These are phyloP conservation scores for Cercospora sp. DNA, from an alignment of 2,329 filamentous ascomycete genomes.

Conservation along the genomic window DNA sequence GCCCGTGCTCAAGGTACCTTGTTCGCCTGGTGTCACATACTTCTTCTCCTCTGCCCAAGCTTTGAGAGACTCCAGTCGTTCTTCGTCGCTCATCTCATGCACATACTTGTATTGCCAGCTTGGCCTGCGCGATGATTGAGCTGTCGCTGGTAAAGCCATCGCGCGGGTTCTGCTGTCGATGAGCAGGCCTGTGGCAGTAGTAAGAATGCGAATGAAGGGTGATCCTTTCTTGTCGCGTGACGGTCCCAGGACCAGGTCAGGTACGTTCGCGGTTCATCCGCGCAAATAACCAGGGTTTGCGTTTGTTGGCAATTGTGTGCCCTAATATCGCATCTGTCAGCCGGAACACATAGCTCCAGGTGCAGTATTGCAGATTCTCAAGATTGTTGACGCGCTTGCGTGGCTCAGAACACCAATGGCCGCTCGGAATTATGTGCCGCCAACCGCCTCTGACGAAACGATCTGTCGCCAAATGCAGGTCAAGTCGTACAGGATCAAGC, in stretches of 20 bases:
- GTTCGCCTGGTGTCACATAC: slow-evolving; percentile 26
- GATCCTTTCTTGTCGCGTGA: not conserved
- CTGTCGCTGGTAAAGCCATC: slow-evolving; percentile 1
- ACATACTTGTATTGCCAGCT: slow-evolving; percentile 22
- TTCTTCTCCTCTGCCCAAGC: slow-evolving; percentile 31
- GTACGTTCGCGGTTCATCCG: not conserved
- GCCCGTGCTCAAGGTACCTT: slow-evolving; percentile 23
- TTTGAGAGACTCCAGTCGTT: slow-evolving; percentile 25
- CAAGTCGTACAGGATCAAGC: not conserved
- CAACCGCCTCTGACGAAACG: not conserved
- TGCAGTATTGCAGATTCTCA: not conserved
- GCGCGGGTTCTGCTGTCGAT: not conserved
- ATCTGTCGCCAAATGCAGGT: not conserved
- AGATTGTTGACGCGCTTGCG: not conserved
- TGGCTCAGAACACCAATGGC: not conserved
- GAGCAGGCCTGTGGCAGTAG: not conserved
- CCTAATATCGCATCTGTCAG: not conserved
- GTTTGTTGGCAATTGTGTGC: not conserved
- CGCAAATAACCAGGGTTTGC: not conserved
- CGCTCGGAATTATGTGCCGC: not conserved
- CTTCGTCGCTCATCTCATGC: slow-evolving; percentile 27
- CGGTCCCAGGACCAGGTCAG: not conserved
- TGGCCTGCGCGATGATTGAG: slow-evolving; percentile 5
- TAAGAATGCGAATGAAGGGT: not conserved
- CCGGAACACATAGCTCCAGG: not conserved